Evolutionary conservation across 768 basidiomycete species (phyloP), one percentile per base, ranked within the genome.

Genomic region (Mycena polygramma): DNA sequence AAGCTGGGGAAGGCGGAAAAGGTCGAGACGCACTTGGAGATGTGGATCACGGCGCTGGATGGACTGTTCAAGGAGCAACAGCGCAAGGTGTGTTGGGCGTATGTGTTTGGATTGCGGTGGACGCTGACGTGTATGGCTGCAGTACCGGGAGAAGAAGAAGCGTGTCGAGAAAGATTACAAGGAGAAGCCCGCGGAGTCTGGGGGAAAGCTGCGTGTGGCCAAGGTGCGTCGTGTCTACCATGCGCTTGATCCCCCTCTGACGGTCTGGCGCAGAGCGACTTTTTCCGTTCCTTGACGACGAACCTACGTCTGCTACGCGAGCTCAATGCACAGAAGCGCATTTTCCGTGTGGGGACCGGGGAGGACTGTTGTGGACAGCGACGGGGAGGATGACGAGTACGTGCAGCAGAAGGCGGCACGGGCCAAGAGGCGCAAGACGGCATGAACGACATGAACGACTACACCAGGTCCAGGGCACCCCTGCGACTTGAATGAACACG

Each of bases 61-160:
- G 81, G 84, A 20, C 78, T 94, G 51, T 80, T 88, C 24, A 91
- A 89, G 76, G 85, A 87, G 39, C 93, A 94, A 75, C 89, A 91
- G 70, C 86, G 87, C 71, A 94, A 93, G 87, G 93, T 92, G 64
- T 59, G 71, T 60, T 58, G 55, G 43, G 39, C 5, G 49, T 51
- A 22, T 49, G 48, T 43, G 11, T 7, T 45, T 68, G 13, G 10
- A n/a, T 24, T 41, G n/a, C 13, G 7, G 48, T 30, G 13, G 30
- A 17, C 8, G 63, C 64, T 55, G 43, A 48, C 64, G 69, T 66
- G 57, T 62, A 41, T 22, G 60, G 20, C 41, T 46, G 54, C 63
- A 94, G 92, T 88, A 89, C 74, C 90, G 88, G 61, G 89, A 90
- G 74, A 85, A 85, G 75, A 92, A 90, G 81, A 89, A 87, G 75